These are phyloP conservation scores for Colletotrichum paranaense DNA, from an alignment of 2,329 filamentous ascomycete genomes.

Conservation along the genomic window DNA sequence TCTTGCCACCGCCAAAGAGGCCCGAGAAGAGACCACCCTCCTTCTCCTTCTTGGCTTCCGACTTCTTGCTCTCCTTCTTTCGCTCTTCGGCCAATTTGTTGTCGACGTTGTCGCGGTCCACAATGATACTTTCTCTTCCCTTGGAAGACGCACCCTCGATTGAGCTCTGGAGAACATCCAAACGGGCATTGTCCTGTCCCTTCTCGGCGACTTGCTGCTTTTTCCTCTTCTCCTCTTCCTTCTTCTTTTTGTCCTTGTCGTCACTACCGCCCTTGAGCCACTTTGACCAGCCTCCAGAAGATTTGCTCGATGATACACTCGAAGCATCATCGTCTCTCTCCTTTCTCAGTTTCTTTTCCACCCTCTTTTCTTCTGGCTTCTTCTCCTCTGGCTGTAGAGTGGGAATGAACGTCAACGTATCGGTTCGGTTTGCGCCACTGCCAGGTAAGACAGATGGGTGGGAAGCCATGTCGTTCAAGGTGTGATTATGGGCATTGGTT, in stretches of 20 bases:
- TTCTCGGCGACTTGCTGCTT: slow-evolving; percentile 65
- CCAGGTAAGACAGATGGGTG: slow-evolving; percentile 77
- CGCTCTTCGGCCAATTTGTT: slow-evolving; percentile 82
- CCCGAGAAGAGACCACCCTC: slow-evolving; percentile 93
- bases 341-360: slow-evolving; percentile 71
- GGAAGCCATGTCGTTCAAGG: slow-evolving; percentile 73
- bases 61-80: slow-evolving; percentile 84
- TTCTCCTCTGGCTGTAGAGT: slow-evolving; percentile 77
- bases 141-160: slow-evolving; percentile 76
- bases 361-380: slow-evolving; percentile 70
- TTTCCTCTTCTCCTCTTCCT: slow-evolving; percentile 75
- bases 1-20: slow-evolving; percentile 90
- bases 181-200: slow-evolving; percentile 80
- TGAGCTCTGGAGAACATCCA: slow-evolving; percentile 89
- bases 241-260: slow-evolving; percentile 72
- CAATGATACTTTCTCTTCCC: slow-evolving; percentile 83
- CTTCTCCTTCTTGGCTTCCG: slow-evolving; percentile 88
- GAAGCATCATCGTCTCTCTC: slow-evolving; percentile 74
- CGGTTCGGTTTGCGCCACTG: slow-evolving; percentile 74
- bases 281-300: slow-evolving; percentile 79
- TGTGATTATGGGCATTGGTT: slow-evolving; percentile 44
- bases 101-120: slow-evolving; percentile 82
- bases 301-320: slow-evolving; percentile 73
- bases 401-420: slow-evolving; percentile 83
- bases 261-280: slow-evolving; percentile 86